phyloP scores from a whole-genome alignment of 805 yeast species.

The Komagataella phaffii region DNA sequence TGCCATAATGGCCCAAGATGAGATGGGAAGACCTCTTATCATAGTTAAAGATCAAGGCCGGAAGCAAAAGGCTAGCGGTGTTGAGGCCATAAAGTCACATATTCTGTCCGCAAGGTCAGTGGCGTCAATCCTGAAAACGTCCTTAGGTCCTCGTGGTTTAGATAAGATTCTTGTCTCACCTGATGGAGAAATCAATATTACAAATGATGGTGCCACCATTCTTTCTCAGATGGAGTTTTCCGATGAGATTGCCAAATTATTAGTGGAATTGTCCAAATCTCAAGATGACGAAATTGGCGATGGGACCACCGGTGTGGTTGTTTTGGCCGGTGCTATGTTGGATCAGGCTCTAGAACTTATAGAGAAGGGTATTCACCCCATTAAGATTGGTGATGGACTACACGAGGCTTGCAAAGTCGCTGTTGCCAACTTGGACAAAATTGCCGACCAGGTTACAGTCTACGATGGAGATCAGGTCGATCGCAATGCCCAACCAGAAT shows the following conservation, averaged over 20 bases:
- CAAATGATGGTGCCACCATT: conserved; percentile 98
- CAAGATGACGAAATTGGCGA: conserved; percentile 99
- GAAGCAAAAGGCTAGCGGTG: conserved; percentile 50
- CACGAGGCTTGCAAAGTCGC: conserved; percentile 96
- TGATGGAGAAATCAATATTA: conserved; percentile 95
- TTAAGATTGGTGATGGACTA: conserved; percentile 91
- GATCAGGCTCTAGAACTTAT: conserved; percentile 92
- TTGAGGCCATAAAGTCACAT: conserved; percentile 77
- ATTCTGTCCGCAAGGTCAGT: conserved; percentile 92
- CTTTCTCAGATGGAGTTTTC: conserved; percentile 91
- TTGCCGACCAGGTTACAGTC: conserved; percentile 54
- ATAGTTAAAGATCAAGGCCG: conserved; percentile 72
- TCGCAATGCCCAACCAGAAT: conserved; percentile 17
- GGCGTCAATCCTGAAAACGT: conserved; percentile 81
- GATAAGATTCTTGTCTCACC: conserved; percentile 92
- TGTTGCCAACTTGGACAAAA: conserved; percentile 54
- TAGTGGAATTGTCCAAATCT: conserved; percentile 86
- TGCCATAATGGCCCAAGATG: conserved; percentile 98
- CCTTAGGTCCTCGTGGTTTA: conserved; percentile 96
- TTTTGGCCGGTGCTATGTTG: conserved; percentile 82
- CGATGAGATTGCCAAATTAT: conserved; percentile 87
- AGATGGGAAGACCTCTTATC: conserved; percentile 97
- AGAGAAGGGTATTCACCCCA: conserved; percentile 96
- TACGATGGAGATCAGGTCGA: conserved; percentile 25
- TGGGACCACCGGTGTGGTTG: conserved; percentile 98